phyloP scores from a whole-genome alignment of 768 basidiomycete species.

The Chalciporus pseudorubinellus region DNA sequence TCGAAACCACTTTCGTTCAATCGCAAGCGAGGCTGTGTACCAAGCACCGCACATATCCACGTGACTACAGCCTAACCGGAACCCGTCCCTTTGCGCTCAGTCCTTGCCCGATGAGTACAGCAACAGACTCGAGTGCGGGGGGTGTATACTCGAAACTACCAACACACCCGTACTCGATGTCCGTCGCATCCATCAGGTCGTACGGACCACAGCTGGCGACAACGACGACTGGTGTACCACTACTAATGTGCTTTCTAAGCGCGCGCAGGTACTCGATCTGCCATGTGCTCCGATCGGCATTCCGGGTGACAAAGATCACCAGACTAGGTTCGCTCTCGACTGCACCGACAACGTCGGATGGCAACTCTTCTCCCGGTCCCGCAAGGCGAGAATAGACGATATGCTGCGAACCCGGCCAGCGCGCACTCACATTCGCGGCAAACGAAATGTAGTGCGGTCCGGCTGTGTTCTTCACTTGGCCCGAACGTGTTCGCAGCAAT shows the following conservation, averaged over 20 bases:
- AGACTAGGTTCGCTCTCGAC: not conserved
- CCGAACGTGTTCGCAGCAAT: conserved; percentile 40
- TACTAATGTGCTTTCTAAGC: conserved; percentile 22
- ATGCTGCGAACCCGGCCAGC: conserved; percentile 38
- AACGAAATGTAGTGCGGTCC: conserved; percentile 55
- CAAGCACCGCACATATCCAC: conserved; percentile 14
- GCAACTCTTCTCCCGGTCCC: conserved; percentile 2
- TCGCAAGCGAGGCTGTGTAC: conserved; percentile 23
- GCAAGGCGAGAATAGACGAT: conserved; percentile 41
- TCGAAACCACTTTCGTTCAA: conserved; percentile 1
- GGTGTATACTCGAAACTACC: conserved; percentile 60
- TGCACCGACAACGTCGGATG: conserved; percentile 5
- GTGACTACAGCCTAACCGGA: conserved; percentile 20
- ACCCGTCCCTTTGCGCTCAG: conserved; percentile 4
- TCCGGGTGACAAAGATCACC: conserved; percentile 54
- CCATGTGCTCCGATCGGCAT: conserved; percentile 53
- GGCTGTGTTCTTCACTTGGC: conserved; percentile 53
- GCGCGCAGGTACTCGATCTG: conserved; percentile 43
- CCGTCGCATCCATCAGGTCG: conserved; percentile 40
- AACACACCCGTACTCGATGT: conserved; percentile 37
- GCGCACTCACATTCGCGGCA: conserved; percentile 36
- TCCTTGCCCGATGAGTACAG: conserved; percentile 43
- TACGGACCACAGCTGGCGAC: conserved; percentile 68
- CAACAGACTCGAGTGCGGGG: conserved; percentile 45
- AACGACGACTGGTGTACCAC: conserved; percentile 40